Conservation (phyloP, 345 rosid species). For the Lepidium sativum region DNA sequence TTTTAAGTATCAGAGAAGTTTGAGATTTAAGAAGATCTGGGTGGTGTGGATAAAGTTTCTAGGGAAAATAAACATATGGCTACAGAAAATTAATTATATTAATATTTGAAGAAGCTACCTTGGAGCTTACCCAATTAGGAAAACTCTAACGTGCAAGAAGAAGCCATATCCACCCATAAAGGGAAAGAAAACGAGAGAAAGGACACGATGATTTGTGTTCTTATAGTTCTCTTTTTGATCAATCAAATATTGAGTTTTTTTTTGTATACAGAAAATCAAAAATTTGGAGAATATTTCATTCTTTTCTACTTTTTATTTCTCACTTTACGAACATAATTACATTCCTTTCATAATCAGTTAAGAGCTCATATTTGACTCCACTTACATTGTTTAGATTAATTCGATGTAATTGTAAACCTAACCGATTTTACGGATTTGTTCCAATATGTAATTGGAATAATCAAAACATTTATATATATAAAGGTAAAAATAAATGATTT, state of each 20-base stretch:
- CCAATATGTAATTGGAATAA: neutral
- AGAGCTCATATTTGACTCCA: neutral
- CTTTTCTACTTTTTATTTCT: neutral
- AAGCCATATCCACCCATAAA: conserved; percentile 18
- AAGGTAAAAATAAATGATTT: no score
- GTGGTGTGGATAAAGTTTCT: conserved; percentile 21
- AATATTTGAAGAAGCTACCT: conserved; percentile 21
- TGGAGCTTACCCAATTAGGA: conserved; percentile 30
- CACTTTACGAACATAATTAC: neutral
- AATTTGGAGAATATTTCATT: neutral
- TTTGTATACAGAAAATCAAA: neutral
- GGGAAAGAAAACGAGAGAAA: conserved; percentile 16
- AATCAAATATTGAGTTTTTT: neutral
- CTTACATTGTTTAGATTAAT: neutral
- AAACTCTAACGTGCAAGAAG: conserved; percentile 20
- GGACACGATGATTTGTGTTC: conserved; percentile 6
- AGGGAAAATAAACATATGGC: conserved; percentile 27
- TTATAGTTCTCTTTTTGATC: conserved; percentile 5
- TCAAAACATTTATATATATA: neutral
- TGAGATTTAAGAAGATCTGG: conserved; percentile 21
- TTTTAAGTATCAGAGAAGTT: conserved; percentile 17
- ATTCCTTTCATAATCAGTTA: neutral
- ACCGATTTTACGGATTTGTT: neutral
- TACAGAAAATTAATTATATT: neutral
- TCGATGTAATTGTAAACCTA: neutral